Base-by-base conservation (phyloP, 306 rosid species). In the Sophora flavescens region DNA sequence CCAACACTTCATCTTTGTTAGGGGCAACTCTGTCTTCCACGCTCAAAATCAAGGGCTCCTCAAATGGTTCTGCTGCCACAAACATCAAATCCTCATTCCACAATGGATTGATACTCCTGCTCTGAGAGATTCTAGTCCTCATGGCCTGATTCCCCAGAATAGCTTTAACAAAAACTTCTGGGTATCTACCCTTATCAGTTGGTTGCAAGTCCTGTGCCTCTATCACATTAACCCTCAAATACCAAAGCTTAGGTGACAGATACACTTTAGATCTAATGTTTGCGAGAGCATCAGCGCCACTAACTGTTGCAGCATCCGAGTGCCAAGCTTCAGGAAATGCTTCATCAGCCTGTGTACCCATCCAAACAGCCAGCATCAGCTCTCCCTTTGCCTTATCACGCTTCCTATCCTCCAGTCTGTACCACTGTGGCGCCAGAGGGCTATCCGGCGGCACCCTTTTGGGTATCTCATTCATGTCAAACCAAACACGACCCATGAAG, bases 321-420 rank as follows among this genome's bases (percentile, higher is more conserved):
- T 82, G 85, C 74, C 78, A 77, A 47, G 82, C 85, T 50, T 82
- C 79, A 3, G 82, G 66, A 58, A 82, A 82, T 45, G 71, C 57
- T 53, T 82, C 82, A 57, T 82, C 90, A 4, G 88, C 90, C 4
- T 87, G 90, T 63, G 90, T 82, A 33, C 90, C 90, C 81, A 87
- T 84, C 90, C 90, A 87, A 48, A 82, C 79, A 36, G 88, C 79
- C 15, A 84, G 70, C 86, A 84, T 87, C 64, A 87, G 51, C 68
- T 84, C 90, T 63, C 76, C 85, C 76, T 74, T 73, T 5, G 48
- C 58, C 42, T 54, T 73, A 6, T 5, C 58, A 4, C 79, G 69
- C 42, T 56, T 69, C 28, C 28, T 48, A 50, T 76, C 18, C 70
- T 76, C 90, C 2, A 87, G 80, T 54, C 60, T 75, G 39, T 84